Percentiles rank a stretch among this genome's conserved stretches.
phyloP scores from a whole-genome alignment of 2,329 filamentous ascomycete genomes.

The Helotiales sp. region DNA sequence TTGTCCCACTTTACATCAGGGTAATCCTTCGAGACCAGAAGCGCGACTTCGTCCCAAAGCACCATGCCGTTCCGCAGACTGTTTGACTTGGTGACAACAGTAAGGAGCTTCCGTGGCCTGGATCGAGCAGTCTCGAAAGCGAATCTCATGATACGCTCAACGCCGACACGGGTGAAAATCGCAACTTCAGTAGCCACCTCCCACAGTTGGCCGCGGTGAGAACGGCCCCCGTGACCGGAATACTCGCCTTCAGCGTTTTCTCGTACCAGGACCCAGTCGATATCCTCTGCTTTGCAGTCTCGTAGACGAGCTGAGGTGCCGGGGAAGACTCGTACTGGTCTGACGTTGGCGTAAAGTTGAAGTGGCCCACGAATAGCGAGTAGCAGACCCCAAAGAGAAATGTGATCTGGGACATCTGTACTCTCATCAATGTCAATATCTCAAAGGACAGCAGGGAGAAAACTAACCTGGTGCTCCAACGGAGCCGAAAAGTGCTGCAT shows the following conservation, averaged over 20 bases:
- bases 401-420: slow-evolving; percentile 64
- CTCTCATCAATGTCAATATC: slow-evolving; percentile 42
- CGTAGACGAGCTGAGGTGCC: slow-evolving; percentile 61
- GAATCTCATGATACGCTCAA: slow-evolving; percentile 66
- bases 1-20: slow-evolving; percentile 65
- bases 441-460: neutral
- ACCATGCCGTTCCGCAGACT: slow-evolving; percentile 71
- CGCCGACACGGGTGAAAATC: slow-evolving; percentile 64
- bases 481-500: slow-evolving; percentile 65
- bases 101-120: slow-evolving; percentile 62
- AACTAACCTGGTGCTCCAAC: slow-evolving; percentile 61
- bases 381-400: slow-evolving; percentile 68
- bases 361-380: slow-evolving; percentile 67
- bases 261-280: slow-evolving; percentile 70
- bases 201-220: slow-evolving; percentile 61
- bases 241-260: slow-evolving; percentile 69
- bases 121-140: slow-evolving; percentile 60
- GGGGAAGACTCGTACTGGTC: slow-evolving; percentile 62
- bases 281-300: slow-evolving; percentile 50
- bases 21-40: slow-evolving; percentile 58
- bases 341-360: slow-evolving; percentile 70
- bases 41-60: slow-evolving; percentile 67
- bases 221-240: slow-evolving; percentile 55
- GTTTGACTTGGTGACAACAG: slow-evolving; percentile 69
- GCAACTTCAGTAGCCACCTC: slow-evolving; percentile 65